phyloP scores from a whole-genome alignment of 805 yeast species.

The Candida pini region DNA sequence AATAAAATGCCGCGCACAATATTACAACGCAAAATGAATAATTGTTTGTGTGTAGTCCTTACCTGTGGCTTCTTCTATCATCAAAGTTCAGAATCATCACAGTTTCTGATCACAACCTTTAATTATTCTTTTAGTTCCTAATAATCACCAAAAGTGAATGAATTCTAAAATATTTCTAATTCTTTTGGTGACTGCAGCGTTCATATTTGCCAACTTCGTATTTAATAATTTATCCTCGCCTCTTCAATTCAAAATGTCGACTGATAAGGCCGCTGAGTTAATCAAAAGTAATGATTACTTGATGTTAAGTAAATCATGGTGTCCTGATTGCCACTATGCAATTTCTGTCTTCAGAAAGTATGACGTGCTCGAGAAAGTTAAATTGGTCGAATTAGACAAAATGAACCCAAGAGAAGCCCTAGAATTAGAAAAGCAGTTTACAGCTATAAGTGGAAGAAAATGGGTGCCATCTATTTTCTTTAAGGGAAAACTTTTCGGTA shows the following conservation, averaged over 20 bases:
- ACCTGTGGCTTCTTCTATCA: no score
- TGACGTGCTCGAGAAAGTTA: slow-evolving; percentile 43
- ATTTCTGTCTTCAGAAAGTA: slow-evolving; percentile 48
- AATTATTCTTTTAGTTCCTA: no score
- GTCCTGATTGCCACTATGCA: slow-evolving; percentile 72
- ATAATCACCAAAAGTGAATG: no score
- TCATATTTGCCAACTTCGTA: no score
- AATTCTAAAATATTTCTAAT: no score
- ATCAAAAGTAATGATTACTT: slow-evolving; percentile 43
- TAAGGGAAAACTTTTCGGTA: slow-evolving; percentile 54
- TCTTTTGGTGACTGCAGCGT: no score
- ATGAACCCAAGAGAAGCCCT: slow-evolving; percentile 44
- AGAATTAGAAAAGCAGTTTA: slow-evolving; percentile 49
- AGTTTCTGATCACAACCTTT: no score
- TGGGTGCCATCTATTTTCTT: slow-evolving; percentile 70
- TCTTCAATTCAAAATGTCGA: slow-evolving; percentile 7
- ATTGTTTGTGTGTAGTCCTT: no score
- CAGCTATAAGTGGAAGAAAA: slow-evolving; percentile 50
- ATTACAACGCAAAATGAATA: no score
- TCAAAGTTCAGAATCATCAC: no score
- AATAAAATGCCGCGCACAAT: no score
- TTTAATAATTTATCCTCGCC: no score
- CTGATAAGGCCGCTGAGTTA: slow-evolving; percentile 37
- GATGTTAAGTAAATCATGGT: slow-evolving; percentile 68
- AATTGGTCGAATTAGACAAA: slow-evolving; percentile 58